Base-by-base conservation (phyloP, 2,329 filamentous ascomycete genomes). In the Sphaerulina musiva region DNA sequence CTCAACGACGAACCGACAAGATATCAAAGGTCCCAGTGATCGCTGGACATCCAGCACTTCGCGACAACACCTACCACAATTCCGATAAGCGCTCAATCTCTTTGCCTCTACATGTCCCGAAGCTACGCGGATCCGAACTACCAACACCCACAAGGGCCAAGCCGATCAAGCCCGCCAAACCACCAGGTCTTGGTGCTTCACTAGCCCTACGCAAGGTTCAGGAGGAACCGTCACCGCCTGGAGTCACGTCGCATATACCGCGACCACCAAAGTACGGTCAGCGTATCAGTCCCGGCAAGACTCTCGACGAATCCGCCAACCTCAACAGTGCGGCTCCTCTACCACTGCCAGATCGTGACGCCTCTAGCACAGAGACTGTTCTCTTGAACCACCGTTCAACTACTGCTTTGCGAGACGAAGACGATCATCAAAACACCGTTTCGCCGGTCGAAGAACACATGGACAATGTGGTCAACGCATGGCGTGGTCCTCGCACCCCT, bases 101-200 rank as follows among this genome's bases (percentile, higher is more conserved):
- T 41, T 17, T 45, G 20, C 31, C 48, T n/a, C 6, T 51, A 32
- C 48, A 45, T 7, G 32, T 45, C 6, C 6, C 32, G 26, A 44
- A 45, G 41, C 40, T 32, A 42, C 54, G 51, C 6, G 36, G 40
- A n/a, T 51, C 45, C 11, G 46, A 49, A 14, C 45, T 48, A 14
- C 49, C 50, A 38, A 56, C 54, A 23, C 54, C 54, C 12, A 56
- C 54, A 12, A 53, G 46, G 26, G 32, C 48, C 11, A 51, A 51
- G 40, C 48, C 48, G 10, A 11, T 38, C 31, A 51, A 51, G 41
- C 48, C 48, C n/a, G 41, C 31, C 12, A 53, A 46, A 36, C 43
- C 43, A n/a, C 39, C 44, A 7, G 38, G 34, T 31, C 43, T 47
- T 26, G 26, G n/a, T 4, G 34, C 54, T 6, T 46, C 53, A 20